Base-by-base conservation (phyloP, 1,284 basidiomycete species). In the Rhodotorula sp. region DNA sequence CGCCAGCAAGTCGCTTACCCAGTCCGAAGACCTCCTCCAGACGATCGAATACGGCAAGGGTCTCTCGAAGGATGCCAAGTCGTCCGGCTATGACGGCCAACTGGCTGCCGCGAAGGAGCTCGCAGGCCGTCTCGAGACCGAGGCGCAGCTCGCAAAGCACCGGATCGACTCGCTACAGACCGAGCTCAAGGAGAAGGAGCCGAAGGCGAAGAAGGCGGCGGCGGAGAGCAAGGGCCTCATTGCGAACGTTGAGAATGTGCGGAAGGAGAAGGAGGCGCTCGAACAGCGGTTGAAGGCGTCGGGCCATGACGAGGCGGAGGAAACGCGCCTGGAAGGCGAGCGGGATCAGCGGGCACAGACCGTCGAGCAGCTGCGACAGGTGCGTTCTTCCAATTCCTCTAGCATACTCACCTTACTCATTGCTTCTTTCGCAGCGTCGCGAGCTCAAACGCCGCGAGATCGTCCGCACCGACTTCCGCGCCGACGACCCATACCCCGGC, bases 1-100 rank as follows among this genome's bases (percentile, higher is more conserved):
- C 1, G 84, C 90, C 50, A 85, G 88, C 61, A 82, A 84, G 6
- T 86, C 88, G 34, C 84, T 96, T 8, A 81, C 85, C 31, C 89
- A 87, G 50, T 86, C 89, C 24, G 95, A 99, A 80, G 92, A 94
- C 78, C 88, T 99, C n/a, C 85, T 99, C 0, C 95, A 98, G 80
- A 94, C 92, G 0, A 86, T 99, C 16, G 85, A 95, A 53, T 99
- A 95, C 0, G 96, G 96, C 58, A 87, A 99, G 26, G 89, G 90
- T 0, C 84, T 86, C 2, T 87, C 87, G 11, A 86, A 84, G 50
- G 84, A 84, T 24, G 79, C 80, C 55, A 82, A 82, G 51, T 85
- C 87, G 7, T 94, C 94, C 16, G 94, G 94, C 0, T 99, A 97
- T 80, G 89, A 98, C 87, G 96, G 94, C 37, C 94, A 97, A 79